Conservation (phyloP, 305 asterid genomes). For the Solanum hybrid region DNA sequence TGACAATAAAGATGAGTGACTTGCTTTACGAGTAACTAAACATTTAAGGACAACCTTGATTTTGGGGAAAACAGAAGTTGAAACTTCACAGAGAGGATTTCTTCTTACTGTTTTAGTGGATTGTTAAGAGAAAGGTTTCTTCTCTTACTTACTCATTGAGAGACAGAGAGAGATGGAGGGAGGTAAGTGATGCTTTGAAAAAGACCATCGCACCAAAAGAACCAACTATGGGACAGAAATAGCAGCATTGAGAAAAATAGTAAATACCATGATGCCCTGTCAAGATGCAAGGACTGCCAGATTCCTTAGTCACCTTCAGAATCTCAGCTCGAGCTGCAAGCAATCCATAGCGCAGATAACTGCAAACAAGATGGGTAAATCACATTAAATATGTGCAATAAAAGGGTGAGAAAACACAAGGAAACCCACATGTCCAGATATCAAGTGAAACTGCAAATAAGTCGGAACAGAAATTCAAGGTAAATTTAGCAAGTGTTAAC, state of each 20-base stretch:
- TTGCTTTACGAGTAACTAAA: background rate
- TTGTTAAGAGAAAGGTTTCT: background rate
- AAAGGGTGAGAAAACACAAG: background rate
- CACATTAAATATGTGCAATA: background rate
- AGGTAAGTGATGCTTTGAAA: background rate
- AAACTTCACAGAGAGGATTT: background rate
- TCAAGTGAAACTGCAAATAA: background rate
- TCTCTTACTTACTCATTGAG: background rate
- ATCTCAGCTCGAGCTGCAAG: slow-evolving; percentile 97
- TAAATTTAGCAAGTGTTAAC: background rate
- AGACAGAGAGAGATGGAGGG: background rate
- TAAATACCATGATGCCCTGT: slow-evolving; percentile 62
- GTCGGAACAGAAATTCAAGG: background rate
- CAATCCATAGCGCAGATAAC: slow-evolving; percentile 82
- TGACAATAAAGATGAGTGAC: background rate
- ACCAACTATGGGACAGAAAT: background rate
- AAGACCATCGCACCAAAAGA: background rate
- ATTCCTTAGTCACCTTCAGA: slow-evolving; percentile 52
- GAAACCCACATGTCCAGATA: background rate
- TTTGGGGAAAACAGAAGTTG: background rate
- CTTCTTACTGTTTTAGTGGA: background rate
- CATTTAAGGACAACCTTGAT: background rate
- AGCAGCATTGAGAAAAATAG: background rate
- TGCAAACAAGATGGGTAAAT: slow-evolving; percentile 16
- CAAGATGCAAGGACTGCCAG: slow-evolving; percentile 72